phyloP scores from a whole-genome alignment of 352 stramenopile species.

The Phytophthora fragariaefolia region DNA sequence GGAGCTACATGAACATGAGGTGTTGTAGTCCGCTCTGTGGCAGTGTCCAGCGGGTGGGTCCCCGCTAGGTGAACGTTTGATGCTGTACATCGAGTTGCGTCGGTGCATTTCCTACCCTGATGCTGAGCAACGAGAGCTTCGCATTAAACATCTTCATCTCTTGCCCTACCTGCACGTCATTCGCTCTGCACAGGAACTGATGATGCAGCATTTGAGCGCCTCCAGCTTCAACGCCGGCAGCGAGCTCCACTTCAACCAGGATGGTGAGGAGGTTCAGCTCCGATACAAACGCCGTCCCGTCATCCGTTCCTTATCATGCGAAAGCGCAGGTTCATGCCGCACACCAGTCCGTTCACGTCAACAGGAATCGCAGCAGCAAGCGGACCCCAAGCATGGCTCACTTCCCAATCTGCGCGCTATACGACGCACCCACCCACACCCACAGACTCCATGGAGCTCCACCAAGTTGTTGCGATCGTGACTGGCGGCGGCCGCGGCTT shows the following conservation, averaged over 20 bases:
- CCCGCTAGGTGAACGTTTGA: too few species aligned
- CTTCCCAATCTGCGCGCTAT: constrained; percentile 23
- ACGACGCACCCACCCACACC: background rate
- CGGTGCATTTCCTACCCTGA: too few species aligned
- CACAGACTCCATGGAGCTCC: constrained; percentile 74
- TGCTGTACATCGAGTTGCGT: too few species aligned
- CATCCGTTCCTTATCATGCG: background rate
- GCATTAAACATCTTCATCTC: background rate
- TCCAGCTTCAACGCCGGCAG: constrained; percentile 20
- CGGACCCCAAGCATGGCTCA: constrained; percentile 7
- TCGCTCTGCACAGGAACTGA: constrained; percentile 18
- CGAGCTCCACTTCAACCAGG: constrained; percentile 16
- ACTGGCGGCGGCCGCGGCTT: constrained; percentile 76
- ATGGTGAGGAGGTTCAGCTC: constrained; percentile 3
- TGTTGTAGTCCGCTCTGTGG: too few species aligned
- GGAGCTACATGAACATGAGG: too few species aligned
- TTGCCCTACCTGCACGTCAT: background rate
- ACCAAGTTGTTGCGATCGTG: constrained; percentile 68
- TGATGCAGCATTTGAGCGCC: constrained; percentile 20
- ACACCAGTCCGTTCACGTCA: constrained; percentile 31
- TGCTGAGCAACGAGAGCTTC: background rate
- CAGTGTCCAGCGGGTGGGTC: too few species aligned
- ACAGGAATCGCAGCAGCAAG: constrained; percentile 14
- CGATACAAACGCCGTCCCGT: background rate
- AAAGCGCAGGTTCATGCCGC: constrained; percentile 5